Percentiles rank a stretch among this genome's conserved stretches.
phyloP scores from a whole-genome alignment of 2,329 filamentous ascomycete genomes.

The Cercospora sesami region DNA sequence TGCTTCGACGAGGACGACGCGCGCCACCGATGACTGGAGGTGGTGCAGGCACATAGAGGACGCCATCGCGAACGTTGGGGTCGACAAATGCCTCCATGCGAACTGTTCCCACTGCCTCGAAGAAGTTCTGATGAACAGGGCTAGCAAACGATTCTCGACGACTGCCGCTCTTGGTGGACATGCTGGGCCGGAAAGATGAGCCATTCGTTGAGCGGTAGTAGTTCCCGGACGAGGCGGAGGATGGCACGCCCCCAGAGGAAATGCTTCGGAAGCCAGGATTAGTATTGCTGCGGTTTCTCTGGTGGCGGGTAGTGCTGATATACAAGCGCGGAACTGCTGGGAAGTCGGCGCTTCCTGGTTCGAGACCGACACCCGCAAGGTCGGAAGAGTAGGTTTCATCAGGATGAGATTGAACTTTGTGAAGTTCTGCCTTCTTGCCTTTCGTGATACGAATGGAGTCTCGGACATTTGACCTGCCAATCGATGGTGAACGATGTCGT shows the following conservation, averaged over 20 bases:
- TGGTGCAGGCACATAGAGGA: slow-evolving; percentile 37
- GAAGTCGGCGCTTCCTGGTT: slow-evolving; percentile 65
- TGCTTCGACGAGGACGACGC: slow-evolving; percentile 30
- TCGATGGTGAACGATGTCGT: slow-evolving; percentile 34
- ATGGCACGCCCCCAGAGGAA: slow-evolving; percentile 54
- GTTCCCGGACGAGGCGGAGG: slow-evolving; percentile 36
- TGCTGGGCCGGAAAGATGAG: slow-evolving; percentile 30
- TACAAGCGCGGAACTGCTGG: slow-evolving; percentile 70
- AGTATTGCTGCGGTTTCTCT: slow-evolving; percentile 86
- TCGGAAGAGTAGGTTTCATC: slow-evolving; percentile 16
- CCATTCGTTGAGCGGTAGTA: slow-evolving; percentile 25
- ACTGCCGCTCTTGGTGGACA: slow-evolving; percentile 32
- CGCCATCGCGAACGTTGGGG: slow-evolving; percentile 39
- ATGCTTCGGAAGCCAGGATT: slow-evolving; percentile 81
- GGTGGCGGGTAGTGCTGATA: slow-evolving; percentile 62
- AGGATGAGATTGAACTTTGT: slow-evolving; percentile 23
- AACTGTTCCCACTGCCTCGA: slow-evolving; percentile 85
- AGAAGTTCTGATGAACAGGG: slow-evolving; percentile 58
- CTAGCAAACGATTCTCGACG: slow-evolving; percentile 32
- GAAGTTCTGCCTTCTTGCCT: slow-evolving; percentile 45
- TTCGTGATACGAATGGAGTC: slow-evolving; percentile 91
- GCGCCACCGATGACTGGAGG: slow-evolving; percentile 25
- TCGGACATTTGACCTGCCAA: slow-evolving; percentile 62
- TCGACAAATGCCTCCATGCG: slow-evolving; percentile 97
- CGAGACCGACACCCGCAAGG: slow-evolving; percentile 9